Evolutionary conservation across 2,329 filamentous ascomycete species (phyloP), one percentile per base, ranked within the genome.

Genomic region (Elsinoe arachidis): DNA sequence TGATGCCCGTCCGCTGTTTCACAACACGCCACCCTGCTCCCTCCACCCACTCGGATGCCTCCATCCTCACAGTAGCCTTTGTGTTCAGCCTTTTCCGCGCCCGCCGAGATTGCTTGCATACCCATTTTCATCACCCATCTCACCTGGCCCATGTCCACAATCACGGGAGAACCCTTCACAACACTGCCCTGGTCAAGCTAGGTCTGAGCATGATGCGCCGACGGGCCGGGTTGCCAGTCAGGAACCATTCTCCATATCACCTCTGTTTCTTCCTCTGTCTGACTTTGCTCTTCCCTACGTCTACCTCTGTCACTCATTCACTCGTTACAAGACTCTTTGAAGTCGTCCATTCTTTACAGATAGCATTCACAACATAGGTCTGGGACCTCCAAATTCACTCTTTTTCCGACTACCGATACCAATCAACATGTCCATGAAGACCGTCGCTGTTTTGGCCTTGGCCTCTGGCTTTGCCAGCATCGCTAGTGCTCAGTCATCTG

Each of bases 361-460:
- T 35, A 17, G 30, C 34, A 30, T 57, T 35, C 37, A 49, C 44
- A 47, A 33, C n/a, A 49, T 54, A 60, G 57, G 54, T 59, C 57
- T 54, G 59, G 35, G 46, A 60, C 55, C 55, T 46, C 47, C 39
- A 9, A 43, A 12, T 15, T 38, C 41, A 30, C 26, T 19, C 41
- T 46, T 21, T 17, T 46, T 47, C 39, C 21, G 26, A 12, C 14
- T 6, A 9, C 10, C 21, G 14, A 26, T 3, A 12, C 17, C 10
- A 7, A 38, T 33, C 33, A 17, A 26, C 39, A 23, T 49, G n/a
- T 38, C 33, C 17, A 51, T 63, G 59, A 63, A 59, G 52, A 59
- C 58, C 33, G 34, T 66, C 52, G 62, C 61, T 14, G 55, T 65
- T 44, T 46, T 66, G 23, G 62, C 65, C 47, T 60, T 67, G 53